Conservation (phyloP, 1,284 basidiomycete species). For the Tilletia caries region DNA sequence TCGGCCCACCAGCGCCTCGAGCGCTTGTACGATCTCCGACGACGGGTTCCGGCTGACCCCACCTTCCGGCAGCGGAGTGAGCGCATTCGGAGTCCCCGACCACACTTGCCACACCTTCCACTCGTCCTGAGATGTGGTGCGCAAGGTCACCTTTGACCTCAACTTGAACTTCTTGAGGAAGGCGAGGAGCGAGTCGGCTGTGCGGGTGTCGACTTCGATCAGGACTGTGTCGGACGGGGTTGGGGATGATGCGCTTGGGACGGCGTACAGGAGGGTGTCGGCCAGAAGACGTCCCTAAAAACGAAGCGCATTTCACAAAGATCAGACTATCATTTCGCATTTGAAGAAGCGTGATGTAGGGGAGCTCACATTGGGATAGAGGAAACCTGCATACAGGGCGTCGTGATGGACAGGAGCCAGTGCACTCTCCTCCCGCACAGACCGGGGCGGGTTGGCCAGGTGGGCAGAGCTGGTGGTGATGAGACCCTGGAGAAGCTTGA, state of each 20-base stretch:
- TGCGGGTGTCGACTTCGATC: conserved; percentile 69
- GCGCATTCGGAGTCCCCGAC: conserved; percentile 57
- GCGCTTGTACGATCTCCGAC: not conserved
- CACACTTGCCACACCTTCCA: conserved; percentile 79
- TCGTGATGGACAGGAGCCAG: conserved; percentile 47
- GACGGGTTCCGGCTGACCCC: not conserved
- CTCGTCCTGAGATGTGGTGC: conserved; percentile 65
- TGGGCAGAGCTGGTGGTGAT: conserved; percentile 62
- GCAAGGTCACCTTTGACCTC: conserved; percentile 78
- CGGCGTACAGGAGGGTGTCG: conserved; percentile 78
- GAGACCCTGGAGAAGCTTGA: conserved; percentile 83
- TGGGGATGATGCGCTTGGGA: conserved; percentile 49
- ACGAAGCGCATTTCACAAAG: not conserved
- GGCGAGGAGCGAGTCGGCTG: conserved; percentile 60
- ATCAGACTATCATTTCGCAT: not conserved
- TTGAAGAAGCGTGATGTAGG: conserved; percentile 22
- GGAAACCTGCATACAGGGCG: conserved; percentile 73
- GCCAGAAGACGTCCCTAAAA: conserved; percentile 80
- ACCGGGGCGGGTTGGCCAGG: conserved; percentile 31
- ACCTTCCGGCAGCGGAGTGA: not conserved
- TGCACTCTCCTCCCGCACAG: not conserved
- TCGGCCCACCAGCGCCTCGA: not conserved
- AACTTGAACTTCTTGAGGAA: conserved; percentile 81
- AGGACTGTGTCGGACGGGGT: conserved; percentile 58
- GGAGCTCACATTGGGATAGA: conserved; percentile 75